Conservation (phyloP, 805 yeast species). For the Saturnispora sanitii region DNA sequence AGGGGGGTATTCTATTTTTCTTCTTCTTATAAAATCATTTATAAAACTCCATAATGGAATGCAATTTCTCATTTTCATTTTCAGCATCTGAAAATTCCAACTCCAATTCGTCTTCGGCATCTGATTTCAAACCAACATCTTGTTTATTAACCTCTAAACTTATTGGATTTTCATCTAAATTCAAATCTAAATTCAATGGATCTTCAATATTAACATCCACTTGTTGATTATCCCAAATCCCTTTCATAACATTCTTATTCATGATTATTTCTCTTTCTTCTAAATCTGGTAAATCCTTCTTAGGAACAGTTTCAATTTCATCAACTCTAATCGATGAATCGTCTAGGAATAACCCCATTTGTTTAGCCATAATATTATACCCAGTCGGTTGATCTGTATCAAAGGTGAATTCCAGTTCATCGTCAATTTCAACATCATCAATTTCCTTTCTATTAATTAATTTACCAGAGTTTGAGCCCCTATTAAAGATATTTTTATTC, state of each 20-base stretch:
- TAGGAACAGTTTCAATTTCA: constrained; percentile 35
- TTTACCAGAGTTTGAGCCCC: not conserved
- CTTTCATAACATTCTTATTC: constrained; percentile 25
- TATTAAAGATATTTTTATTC: not conserved
- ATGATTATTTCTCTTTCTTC: constrained; percentile 21
- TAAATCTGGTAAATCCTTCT: constrained; percentile 1
- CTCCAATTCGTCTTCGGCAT: constrained; percentile 13
- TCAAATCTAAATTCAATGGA: constrained; percentile 20
- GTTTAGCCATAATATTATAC: not conserved
- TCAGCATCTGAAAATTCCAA: constrained; percentile 21
- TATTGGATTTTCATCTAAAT: constrained; percentile 2
- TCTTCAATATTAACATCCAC: constrained; percentile 14
- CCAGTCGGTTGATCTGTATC: constrained; percentile 4
- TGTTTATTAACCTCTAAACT: constrained; percentile 2
- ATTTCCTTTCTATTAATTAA: not conserved
- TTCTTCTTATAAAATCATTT: constrained; percentile 13
- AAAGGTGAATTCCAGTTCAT: constrained; percentile 5
- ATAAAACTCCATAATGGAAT: constrained; percentile 14
- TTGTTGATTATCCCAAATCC: constrained; percentile 14
- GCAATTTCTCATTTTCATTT: constrained; percentile 5
- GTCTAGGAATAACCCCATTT: constrained; percentile 7
- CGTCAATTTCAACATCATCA: constrained; percentile 5
- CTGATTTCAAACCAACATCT: constrained; percentile 7
- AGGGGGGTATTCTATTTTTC: not conserved
- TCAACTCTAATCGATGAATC: constrained; percentile 33